Evolutionary conservation across 495 filamentous ascomycete genomes (phyloP).

Genomic region (Acidiella bohemica): DNA sequence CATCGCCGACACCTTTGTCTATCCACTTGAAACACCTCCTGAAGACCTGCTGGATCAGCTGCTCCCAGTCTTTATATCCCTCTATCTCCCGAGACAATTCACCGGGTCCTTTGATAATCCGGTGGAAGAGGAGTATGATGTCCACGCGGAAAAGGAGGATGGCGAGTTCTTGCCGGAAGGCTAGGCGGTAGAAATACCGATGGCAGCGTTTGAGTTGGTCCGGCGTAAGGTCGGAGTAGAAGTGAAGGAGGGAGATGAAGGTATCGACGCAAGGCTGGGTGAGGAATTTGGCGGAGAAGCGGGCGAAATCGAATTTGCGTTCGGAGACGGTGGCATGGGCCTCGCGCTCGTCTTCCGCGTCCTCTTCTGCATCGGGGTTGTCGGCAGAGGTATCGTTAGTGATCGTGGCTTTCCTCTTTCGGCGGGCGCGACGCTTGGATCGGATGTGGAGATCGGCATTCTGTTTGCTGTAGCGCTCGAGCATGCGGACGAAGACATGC

Average conservation of each 20-base stretch:
- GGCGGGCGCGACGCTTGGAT: slow-evolving; percentile 52
- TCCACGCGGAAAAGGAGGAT: slow-evolving; percentile 82
- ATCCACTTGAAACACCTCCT: slow-evolving; percentile 59
- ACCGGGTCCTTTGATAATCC: slow-evolving; percentile 84
- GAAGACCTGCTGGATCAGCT: slow-evolving; percentile 58
- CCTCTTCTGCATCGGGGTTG: slow-evolving; percentile 38
- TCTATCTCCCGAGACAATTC: slow-evolving; percentile 45
- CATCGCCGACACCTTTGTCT: slow-evolving; percentile 35
- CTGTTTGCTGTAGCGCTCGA: slow-evolving; percentile 88
- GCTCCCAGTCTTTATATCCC: slow-evolving; percentile 81
- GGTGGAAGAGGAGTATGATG: slow-evolving; percentile 74
- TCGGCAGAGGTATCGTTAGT: slow-evolving; percentile 21
- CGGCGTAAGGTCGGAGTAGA: slow-evolving; percentile 66
- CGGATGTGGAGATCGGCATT: slow-evolving; percentile 88
- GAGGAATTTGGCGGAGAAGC: slow-evolving; percentile 67
- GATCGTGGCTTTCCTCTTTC: slow-evolving; percentile 38
- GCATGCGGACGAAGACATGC: slow-evolving; percentile 80
- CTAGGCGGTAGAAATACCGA: slow-evolving; percentile 87
- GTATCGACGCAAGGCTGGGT: slow-evolving; percentile 79
- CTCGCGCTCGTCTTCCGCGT: slow-evolving; percentile 32
- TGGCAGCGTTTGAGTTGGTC: slow-evolving; percentile 84
- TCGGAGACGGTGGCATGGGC: slow-evolving; percentile 60
- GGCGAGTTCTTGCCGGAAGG: slow-evolving; percentile 84
- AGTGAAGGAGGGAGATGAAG: slow-evolving; percentile 66
- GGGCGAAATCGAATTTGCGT: slow-evolving; percentile 84